phyloP scores from a whole-genome alignment of 148 eudicot genomes.

The Silene uniflora region DNA sequence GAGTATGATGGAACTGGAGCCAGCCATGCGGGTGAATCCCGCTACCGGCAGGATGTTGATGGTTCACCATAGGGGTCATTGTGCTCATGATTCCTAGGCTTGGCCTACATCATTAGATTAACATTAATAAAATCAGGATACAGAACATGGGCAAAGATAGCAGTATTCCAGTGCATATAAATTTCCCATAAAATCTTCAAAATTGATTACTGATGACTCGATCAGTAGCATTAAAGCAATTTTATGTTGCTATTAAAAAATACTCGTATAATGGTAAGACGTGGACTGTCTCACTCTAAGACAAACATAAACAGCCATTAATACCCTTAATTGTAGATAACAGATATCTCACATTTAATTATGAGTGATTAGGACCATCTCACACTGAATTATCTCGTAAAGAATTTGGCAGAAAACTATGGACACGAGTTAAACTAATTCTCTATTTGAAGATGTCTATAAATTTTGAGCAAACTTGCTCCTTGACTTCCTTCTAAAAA shows the following conservation, averaged over 20 bases:
- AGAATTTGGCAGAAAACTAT: neutral
- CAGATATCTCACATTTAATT: neutral
- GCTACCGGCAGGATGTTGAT: conserved; percentile 23
- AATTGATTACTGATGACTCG: neutral
- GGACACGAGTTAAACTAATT: too few species aligned
- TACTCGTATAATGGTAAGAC: too few species aligned
- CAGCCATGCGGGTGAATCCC: conserved; percentile 30
- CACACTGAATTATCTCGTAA: neutral
- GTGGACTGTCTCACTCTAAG: neutral
- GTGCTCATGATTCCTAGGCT: conserved; percentile 31
- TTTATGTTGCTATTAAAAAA: neutral
- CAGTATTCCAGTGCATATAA: neutral
- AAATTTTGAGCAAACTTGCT: too few species aligned
- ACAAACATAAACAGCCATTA: neutral
- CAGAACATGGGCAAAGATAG: neutral
- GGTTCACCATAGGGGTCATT: conserved; percentile 27
- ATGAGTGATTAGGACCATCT: neutral
- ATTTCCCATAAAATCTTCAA: neutral
- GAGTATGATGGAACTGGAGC: conserved; percentile 26
- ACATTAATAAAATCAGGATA: neutral
- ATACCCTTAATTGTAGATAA: too few species aligned
- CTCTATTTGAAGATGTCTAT: too few species aligned
- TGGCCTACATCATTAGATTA: conserved; percentile 23
- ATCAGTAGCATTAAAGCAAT: neutral
- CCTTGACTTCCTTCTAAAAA: too few species aligned